Conservation (phyloP, 768 basidiomycete genomes). For the Pulveroboletus frians region DNA sequence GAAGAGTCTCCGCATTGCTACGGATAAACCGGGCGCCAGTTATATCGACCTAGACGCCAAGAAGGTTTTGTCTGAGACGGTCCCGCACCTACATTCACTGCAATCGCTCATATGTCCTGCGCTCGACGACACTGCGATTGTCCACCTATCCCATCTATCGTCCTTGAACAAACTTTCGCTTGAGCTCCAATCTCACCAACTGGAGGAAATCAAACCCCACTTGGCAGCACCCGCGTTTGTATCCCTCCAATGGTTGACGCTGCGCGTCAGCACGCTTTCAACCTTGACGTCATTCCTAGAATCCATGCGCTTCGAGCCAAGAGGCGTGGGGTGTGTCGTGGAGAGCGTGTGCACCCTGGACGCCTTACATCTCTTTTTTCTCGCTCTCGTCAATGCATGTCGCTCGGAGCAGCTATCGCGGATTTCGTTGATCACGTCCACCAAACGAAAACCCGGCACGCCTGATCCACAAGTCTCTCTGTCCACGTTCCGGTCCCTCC, state of each 20-base stretch:
- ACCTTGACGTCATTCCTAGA: conserved; percentile 20
- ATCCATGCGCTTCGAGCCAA: conserved; percentile 15
- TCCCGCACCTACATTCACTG: conserved; percentile 16
- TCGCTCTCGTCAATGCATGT: conserved; percentile 14
- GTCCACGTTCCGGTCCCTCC: conserved; percentile 17
- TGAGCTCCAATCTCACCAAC: conserved; percentile 10
- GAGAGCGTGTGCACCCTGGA: conserved; percentile 8
- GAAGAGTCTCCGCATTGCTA: conserved; percentile 8
- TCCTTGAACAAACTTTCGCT: conserved; percentile 13
- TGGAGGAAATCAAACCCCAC: conserved; percentile 10
- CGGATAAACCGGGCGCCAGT: neutral
- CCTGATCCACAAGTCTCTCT: conserved; percentile 6
- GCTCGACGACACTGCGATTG: conserved; percentile 19
- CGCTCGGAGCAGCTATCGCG: conserved; percentile 1
- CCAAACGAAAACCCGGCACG: neutral
- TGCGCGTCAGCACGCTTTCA: conserved; percentile 9
- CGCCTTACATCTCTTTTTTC: conserved; percentile 20
- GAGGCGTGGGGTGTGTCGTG: conserved; percentile 14
- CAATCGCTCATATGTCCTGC: conserved; percentile 15
- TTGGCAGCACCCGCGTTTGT: conserved; percentile 16
- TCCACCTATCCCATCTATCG: conserved; percentile 22
- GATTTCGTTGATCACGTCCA: conserved; percentile 10
- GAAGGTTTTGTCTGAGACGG: conserved; percentile 19
- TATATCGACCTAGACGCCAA: conserved; percentile 9
- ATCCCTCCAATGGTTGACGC: conserved; percentile 6